Evolutionary conservation across 1,139 yeast genomes (phyloP).

Genomic region (Yamadazyma epiphylla): DNA sequence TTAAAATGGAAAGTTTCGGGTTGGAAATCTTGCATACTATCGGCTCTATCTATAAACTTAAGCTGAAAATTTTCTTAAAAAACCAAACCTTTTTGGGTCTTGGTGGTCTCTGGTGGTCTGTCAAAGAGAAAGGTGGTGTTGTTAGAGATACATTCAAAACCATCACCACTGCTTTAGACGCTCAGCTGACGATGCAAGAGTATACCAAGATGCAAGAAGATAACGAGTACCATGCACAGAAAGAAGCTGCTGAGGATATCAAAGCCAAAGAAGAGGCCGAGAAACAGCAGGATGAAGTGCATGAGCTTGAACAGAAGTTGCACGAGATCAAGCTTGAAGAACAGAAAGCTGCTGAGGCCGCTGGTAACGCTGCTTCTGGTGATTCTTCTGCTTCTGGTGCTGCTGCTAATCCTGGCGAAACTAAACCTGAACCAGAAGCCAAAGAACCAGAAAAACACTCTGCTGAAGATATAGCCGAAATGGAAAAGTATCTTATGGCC

Average conservation of each 20-base stretch:
- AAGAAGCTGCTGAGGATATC: slow-evolving; percentile 34
- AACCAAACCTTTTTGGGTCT: slow-evolving; percentile 74
- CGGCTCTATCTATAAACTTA: slow-evolving; percentile 72
- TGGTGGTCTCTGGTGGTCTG: slow-evolving; percentile 79
- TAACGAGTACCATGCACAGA: slow-evolving; percentile 45
- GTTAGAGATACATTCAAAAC: slow-evolving; percentile 85
- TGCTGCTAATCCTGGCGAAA: slow-evolving; percentile 9
- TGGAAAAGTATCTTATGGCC: slow-evolving; percentile 84
- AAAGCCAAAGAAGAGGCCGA: slow-evolving; percentile 18
- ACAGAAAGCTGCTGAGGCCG: slow-evolving; percentile 2
- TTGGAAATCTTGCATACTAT: slow-evolving; percentile 83
- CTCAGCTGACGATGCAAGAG: slow-evolving; percentile 85
- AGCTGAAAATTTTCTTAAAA: slow-evolving; percentile 55
- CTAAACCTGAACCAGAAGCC: slow-evolving; percentile 15
- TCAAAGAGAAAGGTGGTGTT: slow-evolving; percentile 85
- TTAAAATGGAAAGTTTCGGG: slow-evolving; percentile 94
- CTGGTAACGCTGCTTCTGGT: slow-evolving; percentile 2
- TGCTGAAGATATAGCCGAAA: slow-evolving; percentile 75
- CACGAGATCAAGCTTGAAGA: slow-evolving; percentile 9
- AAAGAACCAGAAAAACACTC: slow-evolving; percentile 54
- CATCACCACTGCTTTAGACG: slow-evolving; percentile 82
- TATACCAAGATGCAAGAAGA: slow-evolving; percentile 66
- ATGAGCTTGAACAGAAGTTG: slow-evolving; percentile 8
- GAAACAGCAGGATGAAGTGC: slow-evolving; percentile 18
- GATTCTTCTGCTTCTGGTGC: too few relatives aligned